Conservation (phyloP, 805 yeast genomes). For the Yarrowia sp. region DNA sequence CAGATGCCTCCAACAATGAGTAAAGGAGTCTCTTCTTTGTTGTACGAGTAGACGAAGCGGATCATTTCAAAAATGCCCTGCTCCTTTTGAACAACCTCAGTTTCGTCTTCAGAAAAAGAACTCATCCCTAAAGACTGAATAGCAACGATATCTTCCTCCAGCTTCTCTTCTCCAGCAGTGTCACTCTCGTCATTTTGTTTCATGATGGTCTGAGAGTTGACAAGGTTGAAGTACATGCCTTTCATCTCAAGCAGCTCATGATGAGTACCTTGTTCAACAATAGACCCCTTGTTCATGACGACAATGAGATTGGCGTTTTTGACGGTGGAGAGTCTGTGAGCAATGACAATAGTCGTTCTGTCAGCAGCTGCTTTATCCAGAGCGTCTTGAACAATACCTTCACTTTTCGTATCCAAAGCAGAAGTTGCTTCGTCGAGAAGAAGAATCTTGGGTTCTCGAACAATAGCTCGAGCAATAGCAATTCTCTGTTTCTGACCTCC, state of each 20-base stretch:
- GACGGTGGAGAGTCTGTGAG: conserved; percentile 57
- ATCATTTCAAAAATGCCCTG: conserved; percentile 1
- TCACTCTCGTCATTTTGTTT: neutral
- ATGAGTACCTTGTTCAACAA: conserved; percentile 49
- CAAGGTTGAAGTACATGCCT: conserved; percentile 39
- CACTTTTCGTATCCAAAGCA: conserved; percentile 48
- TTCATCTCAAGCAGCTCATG: conserved; percentile 37
- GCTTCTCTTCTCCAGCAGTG: neutral
- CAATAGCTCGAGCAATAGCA: conserved; percentile 63
- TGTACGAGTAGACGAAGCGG: conserved; percentile 32
- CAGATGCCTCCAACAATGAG: conserved; percentile 35
- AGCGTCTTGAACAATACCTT: conserved; percentile 45
- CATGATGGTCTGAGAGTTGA: conserved; percentile 40
- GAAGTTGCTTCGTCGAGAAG: conserved; percentile 61
- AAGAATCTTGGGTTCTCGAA: conserved; percentile 55
- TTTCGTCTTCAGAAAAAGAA: neutral
- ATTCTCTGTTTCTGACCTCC: conserved; percentile 70
- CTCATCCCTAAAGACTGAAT: neutral
- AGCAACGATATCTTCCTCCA: conserved; percentile 8
- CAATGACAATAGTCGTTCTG: conserved; percentile 55
- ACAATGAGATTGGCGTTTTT: conserved; percentile 55
- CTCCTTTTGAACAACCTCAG: neutral
- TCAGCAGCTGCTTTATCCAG: conserved; percentile 39
- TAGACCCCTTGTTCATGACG: conserved; percentile 52
- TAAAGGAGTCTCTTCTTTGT: conserved; percentile 33